A percentile compares a stretch with the other conserved stretches of the same genome.
Evolutionary conservation across 1,284 basidiomycete genomes (phyloP).

Genomic region (Coniophora puteana): DNA sequence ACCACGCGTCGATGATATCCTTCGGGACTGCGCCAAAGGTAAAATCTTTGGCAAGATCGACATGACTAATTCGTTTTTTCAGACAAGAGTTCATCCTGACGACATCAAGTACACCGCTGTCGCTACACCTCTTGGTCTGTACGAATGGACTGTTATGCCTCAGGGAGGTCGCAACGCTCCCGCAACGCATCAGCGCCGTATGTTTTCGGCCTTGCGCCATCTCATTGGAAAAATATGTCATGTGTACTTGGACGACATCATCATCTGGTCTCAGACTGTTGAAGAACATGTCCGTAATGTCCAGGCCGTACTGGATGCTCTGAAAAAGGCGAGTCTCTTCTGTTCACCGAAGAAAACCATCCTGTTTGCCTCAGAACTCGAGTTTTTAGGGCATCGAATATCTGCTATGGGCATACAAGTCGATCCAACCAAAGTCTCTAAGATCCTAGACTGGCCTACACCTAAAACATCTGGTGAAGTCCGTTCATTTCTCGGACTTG

Average conservation of each 20-base stretch:
- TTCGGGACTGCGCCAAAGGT: slow-evolving; percentile 17
- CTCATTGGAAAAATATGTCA: too few species aligned
- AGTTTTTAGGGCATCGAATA: slow-evolving; percentile 34
- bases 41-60: slow-evolving; percentile 27
- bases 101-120: slow-evolving; percentile 24
- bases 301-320: slow-evolving; percentile 13
- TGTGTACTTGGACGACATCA: slow-evolving; percentile 33
- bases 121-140: slow-evolving; percentile 26
- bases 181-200: slow-evolving; percentile 24
- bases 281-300: slow-evolving; percentile 26
- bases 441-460: slow-evolving; percentile 30
- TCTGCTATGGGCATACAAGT: slow-evolving; percentile 26
- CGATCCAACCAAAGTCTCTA: slow-evolving; percentile 28
- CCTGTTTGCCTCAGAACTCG: slow-evolving; percentile 22
- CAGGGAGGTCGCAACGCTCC: slow-evolving; percentile 28
- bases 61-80: slow-evolving; percentile 34
- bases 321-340: slow-evolving; percentile 13
- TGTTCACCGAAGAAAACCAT: slow-evolving; percentile 19
- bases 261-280: slow-evolving; percentile 27
- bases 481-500: slow-evolving; percentile 31
- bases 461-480: slow-evolving; percentile 28
- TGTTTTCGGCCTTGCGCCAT: slow-evolving; percentile 19
- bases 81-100: slow-evolving; percentile 29
- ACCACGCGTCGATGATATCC: slow-evolving; percentile 26
- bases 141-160: slow-evolving; percentile 32